Evolutionary conservation across 208 protist species (phyloP).

Genomic region (Leishmania arabica): DNA sequence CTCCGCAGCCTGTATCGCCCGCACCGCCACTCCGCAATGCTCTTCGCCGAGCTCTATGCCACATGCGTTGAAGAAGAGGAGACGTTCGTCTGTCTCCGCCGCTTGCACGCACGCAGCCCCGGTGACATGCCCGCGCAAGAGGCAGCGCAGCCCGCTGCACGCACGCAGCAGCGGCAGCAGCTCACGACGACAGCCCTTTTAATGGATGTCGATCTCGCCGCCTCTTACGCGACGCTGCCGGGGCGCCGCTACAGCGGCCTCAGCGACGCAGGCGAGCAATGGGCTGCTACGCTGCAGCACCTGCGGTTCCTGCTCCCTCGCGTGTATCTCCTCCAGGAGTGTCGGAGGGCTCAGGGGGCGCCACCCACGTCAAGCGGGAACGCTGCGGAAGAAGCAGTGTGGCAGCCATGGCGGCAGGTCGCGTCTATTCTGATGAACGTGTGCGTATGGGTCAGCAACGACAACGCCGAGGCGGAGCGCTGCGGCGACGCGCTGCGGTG

Average conservation of each 20-base stretch:
- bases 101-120: background rate
- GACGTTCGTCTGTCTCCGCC: background rate
- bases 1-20: slow-evolving; percentile 34
- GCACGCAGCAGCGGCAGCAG: background rate
- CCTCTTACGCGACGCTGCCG: slow-evolving; percentile 57
- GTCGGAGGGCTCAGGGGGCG: background rate
- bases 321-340: slow-evolving; percentile 19
- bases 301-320: slow-evolving; percentile 33
- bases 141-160: background rate
- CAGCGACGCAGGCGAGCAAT: slow-evolving; percentile 35
- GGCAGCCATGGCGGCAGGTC: slow-evolving; percentile 28
- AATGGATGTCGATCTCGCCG: slow-evolving; percentile 55
- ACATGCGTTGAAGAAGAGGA: slow-evolving; percentile 33
- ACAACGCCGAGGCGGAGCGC: slow-evolving; percentile 68
- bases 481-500: slow-evolving; percentile 51
- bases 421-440: slow-evolving; percentile 59
- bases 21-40: slow-evolving; percentile 28
- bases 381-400: background rate
- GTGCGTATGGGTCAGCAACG: slow-evolving; percentile 73
- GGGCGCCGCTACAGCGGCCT: slow-evolving; percentile 45
- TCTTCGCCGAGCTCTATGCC: slow-evolving; percentile 37
- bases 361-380: no score
- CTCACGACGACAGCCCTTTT: slow-evolving; percentile 35
- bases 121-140: background rate
- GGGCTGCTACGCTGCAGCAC: slow-evolving; percentile 42